Percentiles rank a stretch among this genome's conserved stretches.
Evolutionary conservation across 1,139 yeast species (phyloP).

Genomic region (Debaryomycetaceae sp.): DNA sequence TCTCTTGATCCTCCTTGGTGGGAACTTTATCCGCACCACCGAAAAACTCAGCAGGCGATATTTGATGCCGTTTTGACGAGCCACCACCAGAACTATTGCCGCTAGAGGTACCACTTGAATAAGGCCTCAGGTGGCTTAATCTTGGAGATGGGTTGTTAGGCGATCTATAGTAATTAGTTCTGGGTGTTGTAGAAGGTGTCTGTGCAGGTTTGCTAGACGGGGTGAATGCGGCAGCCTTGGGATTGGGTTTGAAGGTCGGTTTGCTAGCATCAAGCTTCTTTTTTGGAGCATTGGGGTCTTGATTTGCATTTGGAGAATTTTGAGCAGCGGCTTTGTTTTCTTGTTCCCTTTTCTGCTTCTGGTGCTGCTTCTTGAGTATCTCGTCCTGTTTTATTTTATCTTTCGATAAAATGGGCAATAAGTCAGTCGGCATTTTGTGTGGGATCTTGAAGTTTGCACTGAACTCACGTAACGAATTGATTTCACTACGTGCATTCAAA

Average conservation of each 20-base stretch:
- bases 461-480: constrained; percentile 78
- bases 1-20: constrained; percentile 36
- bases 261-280: constrained; percentile 56
- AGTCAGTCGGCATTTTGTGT: constrained; percentile 68
- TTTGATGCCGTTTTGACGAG: constrained; percentile 38
- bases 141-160: constrained; percentile 37
- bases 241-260: constrained; percentile 65
- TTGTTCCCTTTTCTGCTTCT: constrained; percentile 15
- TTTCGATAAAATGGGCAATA: constrained; percentile 71
- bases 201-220: constrained; percentile 41
- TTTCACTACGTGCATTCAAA: constrained; percentile 60
- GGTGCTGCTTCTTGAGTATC: constrained; percentile 39
- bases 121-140: constrained; percentile 32
- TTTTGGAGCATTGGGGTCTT: constrained; percentile 10
- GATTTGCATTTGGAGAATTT: constrained; percentile 4
- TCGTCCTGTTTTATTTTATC: constrained; percentile 65
- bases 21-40: constrained; percentile 50
- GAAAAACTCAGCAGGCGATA: constrained; percentile 46
- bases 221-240: constrained; percentile 68
- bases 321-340: constrained; percentile 7
- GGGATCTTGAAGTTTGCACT: constrained; percentile 81
- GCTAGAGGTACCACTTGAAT: constrained; percentile 18
- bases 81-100: constrained; percentile 13
- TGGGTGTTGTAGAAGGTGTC: constrained; percentile 31
- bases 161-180: constrained; percentile 21